Evolutionary conservation across 768 basidiomycete species (phyloP), one percentile per base, ranked within the genome.

Genomic region (Naganishia friedmannii): DNA sequence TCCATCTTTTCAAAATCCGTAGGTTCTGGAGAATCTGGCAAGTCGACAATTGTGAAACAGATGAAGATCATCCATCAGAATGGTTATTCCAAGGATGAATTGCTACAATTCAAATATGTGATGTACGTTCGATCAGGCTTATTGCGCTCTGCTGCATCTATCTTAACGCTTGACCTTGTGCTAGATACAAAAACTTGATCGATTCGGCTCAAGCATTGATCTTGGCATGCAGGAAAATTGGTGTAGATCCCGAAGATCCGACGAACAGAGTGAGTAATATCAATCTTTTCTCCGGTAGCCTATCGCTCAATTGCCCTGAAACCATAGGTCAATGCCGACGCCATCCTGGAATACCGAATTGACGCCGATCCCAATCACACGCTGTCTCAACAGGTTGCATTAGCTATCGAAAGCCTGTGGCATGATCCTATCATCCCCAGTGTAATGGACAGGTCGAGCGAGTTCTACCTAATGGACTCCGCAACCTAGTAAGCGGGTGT

Each of bases 41-140:
- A 97, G 83, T 89, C 88, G 4, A 98, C 94, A 0, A 92, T 98
- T 73, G 93, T 96, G 42, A 97, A 98, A 79, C 94, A 98, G 81
- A 96, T 98, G 93, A 96, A 95, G 85, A 94, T 97, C 69, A 93
- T 97, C 58, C 91, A 98, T 80, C 91, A 95, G 80, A 88, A 89
- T 72, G 94, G 94, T 15, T 98, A 93, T 82, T 86, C 88, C 2
- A 81, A 82, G 9, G 86, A 89, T 0, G 93, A 96, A 79, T 86
- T 92, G 31, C 84, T 88, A 70, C 85, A 87, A 3, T 95, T 87
- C 83, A 85, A 89, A 23, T 86, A 88, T 0, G 88, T 89, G 34
- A 88, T 98, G 57, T 92, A 89, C 90, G 82, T 79, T 34, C 42
- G 26, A 15, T 42, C 32, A 17, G 3, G 9, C 56, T 29, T 21